Conservation (phyloP, 495 filamentous ascomycete species). For the Penicillium bialowiezense region DNA sequence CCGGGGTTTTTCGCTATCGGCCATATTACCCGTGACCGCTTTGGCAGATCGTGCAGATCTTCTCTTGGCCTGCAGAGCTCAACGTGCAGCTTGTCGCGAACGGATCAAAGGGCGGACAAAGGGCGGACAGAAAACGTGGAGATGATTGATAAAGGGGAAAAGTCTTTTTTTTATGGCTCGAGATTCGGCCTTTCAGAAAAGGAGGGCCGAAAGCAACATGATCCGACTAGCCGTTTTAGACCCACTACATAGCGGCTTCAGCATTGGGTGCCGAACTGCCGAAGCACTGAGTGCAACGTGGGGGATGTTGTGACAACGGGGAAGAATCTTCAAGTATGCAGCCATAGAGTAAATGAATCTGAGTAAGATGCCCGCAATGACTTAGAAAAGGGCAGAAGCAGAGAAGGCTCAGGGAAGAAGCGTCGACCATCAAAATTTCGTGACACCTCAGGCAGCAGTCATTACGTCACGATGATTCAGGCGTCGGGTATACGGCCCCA, state of each 20-base stretch:
- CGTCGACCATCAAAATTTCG: too few relatives aligned
- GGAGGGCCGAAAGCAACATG: not conserved
- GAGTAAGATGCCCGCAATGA: too few relatives aligned
- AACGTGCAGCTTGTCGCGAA: not conserved
- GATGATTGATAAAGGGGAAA: not conserved
- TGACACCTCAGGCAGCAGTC: not conserved
- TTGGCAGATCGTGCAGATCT: conserved; percentile 3
- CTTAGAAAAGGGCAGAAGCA: too few relatives aligned
- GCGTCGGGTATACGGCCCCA: too few relatives aligned
- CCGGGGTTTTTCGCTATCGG: conserved; percentile 14
- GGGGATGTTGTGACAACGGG: too few relatives aligned
- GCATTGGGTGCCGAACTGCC: not conserved
- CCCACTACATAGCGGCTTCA: not conserved
- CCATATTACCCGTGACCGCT: conserved; percentile 8
- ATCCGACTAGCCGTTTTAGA: conserved; percentile 1
- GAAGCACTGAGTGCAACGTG: not conserved
- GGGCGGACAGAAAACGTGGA: not conserved
- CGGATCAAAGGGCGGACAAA: too few relatives aligned
- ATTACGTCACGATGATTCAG: not conserved
- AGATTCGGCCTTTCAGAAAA: not conserved
- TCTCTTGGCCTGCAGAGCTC: not conserved
- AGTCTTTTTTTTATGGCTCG: not conserved
- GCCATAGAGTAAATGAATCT: too few relatives aligned
- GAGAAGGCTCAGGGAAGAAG: too few relatives aligned
- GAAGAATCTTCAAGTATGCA: too few relatives aligned